phyloP scores from a whole-genome alignment of 345 rosid genomes.

The Eucalyptus sp. region DNA sequence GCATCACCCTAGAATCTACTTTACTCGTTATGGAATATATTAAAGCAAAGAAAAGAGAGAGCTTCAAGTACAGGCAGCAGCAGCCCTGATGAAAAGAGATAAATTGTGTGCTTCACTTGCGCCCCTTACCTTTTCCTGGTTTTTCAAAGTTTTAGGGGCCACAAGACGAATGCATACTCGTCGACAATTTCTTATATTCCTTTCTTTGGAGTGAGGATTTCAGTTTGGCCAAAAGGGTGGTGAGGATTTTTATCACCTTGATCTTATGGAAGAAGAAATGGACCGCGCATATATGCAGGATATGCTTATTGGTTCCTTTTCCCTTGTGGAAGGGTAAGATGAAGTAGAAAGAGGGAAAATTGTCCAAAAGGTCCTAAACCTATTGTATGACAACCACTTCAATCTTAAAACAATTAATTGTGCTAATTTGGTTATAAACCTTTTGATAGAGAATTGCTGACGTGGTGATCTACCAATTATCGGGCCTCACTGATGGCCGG shows the following conservation, averaged over 20 bases:
- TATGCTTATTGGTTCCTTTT: not conserved
- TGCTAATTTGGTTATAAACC: not conserved
- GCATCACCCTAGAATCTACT: conserved; percentile 6
- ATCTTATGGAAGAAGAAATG: not conserved
- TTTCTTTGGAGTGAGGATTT: not conserved
- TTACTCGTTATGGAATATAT: not conserved
- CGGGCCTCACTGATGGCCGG: fast-evolving
- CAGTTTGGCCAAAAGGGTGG: not conserved
- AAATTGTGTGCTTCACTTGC: not conserved
- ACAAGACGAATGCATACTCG: not conserved
- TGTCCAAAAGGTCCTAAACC: not conserved
- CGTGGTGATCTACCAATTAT: not conserved
- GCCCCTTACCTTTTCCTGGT: not conserved
- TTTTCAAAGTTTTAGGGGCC: not conserved
- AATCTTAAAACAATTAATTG: fast-evolving
- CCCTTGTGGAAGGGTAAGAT: not conserved
- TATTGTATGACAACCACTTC: not conserved
- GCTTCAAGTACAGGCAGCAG: not conserved
- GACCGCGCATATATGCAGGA: not conserved
- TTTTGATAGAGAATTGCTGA: fast-evolving
- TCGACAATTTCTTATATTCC: not conserved
- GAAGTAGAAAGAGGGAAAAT: not conserved
- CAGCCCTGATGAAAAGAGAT: not conserved
- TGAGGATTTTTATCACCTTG: not conserved
- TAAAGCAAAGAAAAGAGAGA: not conserved